These are phyloP conservation scores for Alternaria sp. DNA, from an alignment of 2,329 filamentous ascomycete genomes.

Conservation along the genomic window DNA sequence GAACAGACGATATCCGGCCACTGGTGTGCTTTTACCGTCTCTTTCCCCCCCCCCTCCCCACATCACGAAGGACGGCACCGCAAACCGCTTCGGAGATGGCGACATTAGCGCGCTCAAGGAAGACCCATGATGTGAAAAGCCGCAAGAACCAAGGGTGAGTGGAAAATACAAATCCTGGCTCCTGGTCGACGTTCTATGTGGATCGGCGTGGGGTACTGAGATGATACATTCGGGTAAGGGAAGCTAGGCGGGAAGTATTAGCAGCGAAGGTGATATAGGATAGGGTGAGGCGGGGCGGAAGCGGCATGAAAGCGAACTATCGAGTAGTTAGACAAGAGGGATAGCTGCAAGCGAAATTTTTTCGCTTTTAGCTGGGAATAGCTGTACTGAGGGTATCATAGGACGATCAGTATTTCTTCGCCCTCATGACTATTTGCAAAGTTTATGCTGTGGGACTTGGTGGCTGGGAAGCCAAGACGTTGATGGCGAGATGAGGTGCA, in stretches of 20 bases:
- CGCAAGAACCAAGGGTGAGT: neutral
- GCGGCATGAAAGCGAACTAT: conserved; percentile 5
- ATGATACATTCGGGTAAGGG: neutral
- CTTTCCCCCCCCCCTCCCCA: neutral
- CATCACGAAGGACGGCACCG: neutral
- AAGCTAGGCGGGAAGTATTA: neutral
- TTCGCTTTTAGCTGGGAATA: neutral
- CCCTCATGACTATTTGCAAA: conserved; percentile 1
- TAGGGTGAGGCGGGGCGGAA: neutral
- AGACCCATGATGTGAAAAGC: neutral
- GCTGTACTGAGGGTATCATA: neutral
- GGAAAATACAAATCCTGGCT: neutral
- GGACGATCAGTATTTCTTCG: neutral
- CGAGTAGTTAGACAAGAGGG: neutral
- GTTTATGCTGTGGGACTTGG: conserved; percentile 12
- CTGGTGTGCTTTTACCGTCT: neutral
- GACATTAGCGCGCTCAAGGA: neutral
- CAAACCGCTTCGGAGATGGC: neutral
- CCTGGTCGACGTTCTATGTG: neutral
- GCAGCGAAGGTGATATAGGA: neutral
- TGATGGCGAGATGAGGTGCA: neutral
- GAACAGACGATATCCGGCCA: neutral
- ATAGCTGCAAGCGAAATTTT: conserved; percentile 1
- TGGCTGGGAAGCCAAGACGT: neutral
- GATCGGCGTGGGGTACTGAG: neutral